Evolutionary conservation across 2,329 filamentous ascomycete genomes (phyloP).

Genomic region (Xylariaceae sp.): DNA sequence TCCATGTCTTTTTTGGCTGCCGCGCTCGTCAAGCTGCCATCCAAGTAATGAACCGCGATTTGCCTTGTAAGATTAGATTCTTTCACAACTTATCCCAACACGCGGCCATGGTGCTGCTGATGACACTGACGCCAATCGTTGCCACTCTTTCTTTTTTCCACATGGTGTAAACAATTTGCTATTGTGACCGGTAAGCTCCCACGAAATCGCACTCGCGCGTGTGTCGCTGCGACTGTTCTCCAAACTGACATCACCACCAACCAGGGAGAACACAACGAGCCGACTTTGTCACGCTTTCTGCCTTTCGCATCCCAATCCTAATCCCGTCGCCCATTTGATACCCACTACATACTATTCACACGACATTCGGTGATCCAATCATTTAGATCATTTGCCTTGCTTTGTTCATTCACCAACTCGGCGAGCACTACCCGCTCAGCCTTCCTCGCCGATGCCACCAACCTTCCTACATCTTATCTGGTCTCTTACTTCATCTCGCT

Average conservation of each 20-base stretch:
- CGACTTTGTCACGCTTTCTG: constrained; percentile 1
- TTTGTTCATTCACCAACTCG: too few relatives aligned
- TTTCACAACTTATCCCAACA: constrained; percentile 3
- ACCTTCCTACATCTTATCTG: too few relatives aligned
- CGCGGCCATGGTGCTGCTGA: constrained; percentile 5
- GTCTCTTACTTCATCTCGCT: too few relatives aligned
- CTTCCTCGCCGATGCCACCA: too few relatives aligned
- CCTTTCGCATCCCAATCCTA: neutral
- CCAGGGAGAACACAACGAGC: constrained; percentile 9
- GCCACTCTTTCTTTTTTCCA: neutral
- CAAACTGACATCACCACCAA: constrained; percentile 22
- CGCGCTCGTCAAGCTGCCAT: constrained; percentile 14
- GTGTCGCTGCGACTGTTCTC: constrained; percentile 8
- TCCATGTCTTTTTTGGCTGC: constrained; percentile 13
- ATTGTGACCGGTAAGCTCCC: constrained; percentile 11
- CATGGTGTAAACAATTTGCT: too few relatives aligned
- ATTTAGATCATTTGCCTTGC: too few relatives aligned
- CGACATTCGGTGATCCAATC: too few relatives aligned
- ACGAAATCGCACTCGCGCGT: constrained; percentile 10
- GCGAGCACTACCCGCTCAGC: too few relatives aligned
- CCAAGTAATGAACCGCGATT: constrained; percentile 7
- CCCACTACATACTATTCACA: too few relatives aligned
- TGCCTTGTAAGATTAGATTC: constrained; percentile 4
- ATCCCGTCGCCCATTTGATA: too few relatives aligned
- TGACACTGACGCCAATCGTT: constrained; percentile 1